Percentiles rank a stretch among this genome's conserved stretches.
Conservation (phyloP, 1,139 yeast genomes). For the Pichia sp. region DNA sequence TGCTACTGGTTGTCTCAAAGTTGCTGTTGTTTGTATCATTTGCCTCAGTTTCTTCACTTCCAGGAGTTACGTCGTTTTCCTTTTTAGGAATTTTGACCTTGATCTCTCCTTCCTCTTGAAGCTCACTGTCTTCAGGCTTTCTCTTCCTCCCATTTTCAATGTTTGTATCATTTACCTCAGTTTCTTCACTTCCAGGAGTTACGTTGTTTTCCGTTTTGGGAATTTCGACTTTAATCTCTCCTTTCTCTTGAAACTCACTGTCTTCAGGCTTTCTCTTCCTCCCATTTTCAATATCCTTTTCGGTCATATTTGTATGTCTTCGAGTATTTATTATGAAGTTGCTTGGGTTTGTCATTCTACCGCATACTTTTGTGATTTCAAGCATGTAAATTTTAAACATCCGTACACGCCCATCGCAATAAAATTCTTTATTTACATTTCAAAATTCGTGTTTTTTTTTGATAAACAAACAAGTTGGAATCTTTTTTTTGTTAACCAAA, state of each 20-base stretch:
- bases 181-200: conserved; percentile 5
- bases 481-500: background rate
- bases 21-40: background rate
- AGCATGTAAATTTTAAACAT: no score
- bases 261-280: conserved; percentile 1
- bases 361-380: no score
- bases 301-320: no score
- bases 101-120: background rate
- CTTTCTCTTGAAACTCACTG: background rate
- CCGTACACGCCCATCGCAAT: no score
- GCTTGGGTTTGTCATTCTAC: no score
- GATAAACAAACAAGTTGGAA: background rate
- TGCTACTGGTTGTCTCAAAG: no score
- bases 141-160: no score
- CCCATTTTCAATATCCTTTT: background rate
- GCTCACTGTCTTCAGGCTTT: background rate
- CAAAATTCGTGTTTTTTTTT: background rate
- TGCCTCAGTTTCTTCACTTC: conserved; percentile 4
- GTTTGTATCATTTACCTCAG: background rate
- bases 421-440: conserved; percentile 5
- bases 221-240: background rate
- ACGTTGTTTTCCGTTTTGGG: background rate
- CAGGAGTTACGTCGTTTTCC: background rate
- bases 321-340: no score
- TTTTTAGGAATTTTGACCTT: conserved; percentile 1